These are phyloP conservation scores for Tricladium varicosporioides DNA, from an alignment of 2,329 filamentous ascomycete genomes.

Conservation along the genomic window DNA sequence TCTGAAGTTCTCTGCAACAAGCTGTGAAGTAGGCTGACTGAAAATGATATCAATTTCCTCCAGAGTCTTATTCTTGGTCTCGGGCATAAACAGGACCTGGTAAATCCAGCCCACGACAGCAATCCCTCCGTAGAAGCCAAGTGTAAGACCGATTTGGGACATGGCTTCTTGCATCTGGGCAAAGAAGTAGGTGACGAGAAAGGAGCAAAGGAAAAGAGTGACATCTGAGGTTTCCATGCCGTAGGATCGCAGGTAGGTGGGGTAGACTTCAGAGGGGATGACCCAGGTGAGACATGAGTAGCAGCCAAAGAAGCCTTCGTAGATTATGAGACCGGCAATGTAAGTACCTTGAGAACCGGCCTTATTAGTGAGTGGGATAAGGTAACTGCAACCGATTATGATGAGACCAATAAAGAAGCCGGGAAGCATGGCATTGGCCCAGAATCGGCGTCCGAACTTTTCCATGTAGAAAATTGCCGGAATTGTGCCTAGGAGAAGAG, in stretches of 20 bases:
- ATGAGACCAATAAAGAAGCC: conserved; percentile 70
- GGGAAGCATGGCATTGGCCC: conserved; percentile 70
- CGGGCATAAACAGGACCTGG: conserved; percentile 73
- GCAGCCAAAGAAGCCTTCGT: conserved; percentile 67
- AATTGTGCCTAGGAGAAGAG: conserved; percentile 65
- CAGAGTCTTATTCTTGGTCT: conserved; percentile 64
- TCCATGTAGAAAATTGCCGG: conserved; percentile 72
- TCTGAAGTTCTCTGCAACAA: conserved; percentile 59
- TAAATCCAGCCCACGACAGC: conserved; percentile 69
- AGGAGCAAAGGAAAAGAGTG: conserved; percentile 67
- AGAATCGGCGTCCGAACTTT: conserved; percentile 69
- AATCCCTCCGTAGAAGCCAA: conserved; percentile 75
- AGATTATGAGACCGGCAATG: conserved; percentile 64
- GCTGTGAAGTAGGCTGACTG: conserved; percentile 57
- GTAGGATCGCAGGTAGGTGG: conserved; percentile 69
- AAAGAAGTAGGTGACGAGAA: conserved; percentile 76
- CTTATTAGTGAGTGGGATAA: conserved; percentile 49
- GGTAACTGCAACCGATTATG: conserved; percentile 63
- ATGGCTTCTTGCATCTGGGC: conserved; percentile 67
- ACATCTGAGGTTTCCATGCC: conserved; percentile 71
- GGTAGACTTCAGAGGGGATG: conserved; percentile 67
- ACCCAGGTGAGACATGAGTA: conserved; percentile 66
- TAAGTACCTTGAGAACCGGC: conserved; percentile 57
- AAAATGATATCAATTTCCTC: conserved; percentile 73
- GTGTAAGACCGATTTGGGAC: conserved; percentile 60